Evolutionary conservation across 2,329 filamentous ascomycete species (phyloP), one percentile per base, ranked within the genome.

Genomic region (Colletotrichum aenigma): DNA sequence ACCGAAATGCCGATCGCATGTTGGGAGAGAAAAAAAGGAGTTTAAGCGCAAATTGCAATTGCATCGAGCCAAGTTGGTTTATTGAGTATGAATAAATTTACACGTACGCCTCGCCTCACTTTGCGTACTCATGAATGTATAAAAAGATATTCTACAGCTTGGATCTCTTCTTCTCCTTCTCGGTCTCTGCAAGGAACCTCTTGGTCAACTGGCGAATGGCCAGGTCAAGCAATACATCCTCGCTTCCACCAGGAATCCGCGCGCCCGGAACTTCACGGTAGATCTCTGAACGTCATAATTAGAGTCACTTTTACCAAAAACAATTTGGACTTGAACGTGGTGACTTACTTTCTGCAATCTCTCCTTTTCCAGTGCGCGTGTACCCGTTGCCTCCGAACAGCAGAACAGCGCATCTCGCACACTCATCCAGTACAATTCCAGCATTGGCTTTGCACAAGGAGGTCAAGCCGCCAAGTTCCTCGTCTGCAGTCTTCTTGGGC

Each of bases 351-450:
- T 95, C 93, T 36, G 91, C 89, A 77, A 94, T 85, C 83, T 94
- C 93, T 24, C 94, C 94, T 82, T 93, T 91, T 1, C 94, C 94
- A 15, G 88, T 89, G 76, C 89, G 89, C 1, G 94, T 95, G 79
- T 91, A 94, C 0, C 94, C 94, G 81, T 93, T 94, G 3, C 94
- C 94, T 5, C 94, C 94, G 82, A 95, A 95, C 28, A 96, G 83
- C 71, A 95, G 82, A 62, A 94, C 89, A 1, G 94, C 93, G 70
- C 89, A 91, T 79, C 93, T 90, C 5, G 93, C 93, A 81, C 93
- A 94, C 81, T 94, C 92, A 77, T 94, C 93, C 60, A 95, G 79
- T 15, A 95, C 93, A 77, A 94, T 93, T 2, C 92, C 94, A 1
- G 91, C 89, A 80, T 95, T 92, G 2, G 94, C 94, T 84, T 96